These are phyloP conservation scores for Phaeodactylum tricornutum DNA, from an alignment of 108 stramenopile genomes.

Conservation along the genomic window DNA sequence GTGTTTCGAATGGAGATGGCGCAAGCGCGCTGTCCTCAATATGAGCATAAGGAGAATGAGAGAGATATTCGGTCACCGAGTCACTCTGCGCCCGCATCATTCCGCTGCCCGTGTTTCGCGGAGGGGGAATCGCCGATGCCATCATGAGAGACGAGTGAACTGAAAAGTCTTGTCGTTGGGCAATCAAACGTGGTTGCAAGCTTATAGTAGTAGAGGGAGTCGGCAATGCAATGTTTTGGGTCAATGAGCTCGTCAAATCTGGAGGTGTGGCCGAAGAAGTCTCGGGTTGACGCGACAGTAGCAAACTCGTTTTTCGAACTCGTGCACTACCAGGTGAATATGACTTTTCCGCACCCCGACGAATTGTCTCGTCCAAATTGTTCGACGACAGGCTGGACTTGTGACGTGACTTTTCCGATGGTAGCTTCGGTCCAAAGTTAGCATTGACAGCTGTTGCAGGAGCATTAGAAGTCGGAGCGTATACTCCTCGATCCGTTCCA, in stretches of 20 bases:
- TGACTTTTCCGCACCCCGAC: not conserved
- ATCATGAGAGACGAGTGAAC: no score
- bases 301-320: not conserved
- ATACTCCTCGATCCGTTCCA: slow-evolving; percentile 9
- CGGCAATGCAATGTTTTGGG: no score
- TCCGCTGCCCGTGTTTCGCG: no score
- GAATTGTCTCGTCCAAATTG: not conserved
- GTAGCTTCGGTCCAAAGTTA: not conserved
- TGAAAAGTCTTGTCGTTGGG: no score
- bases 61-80: not conserved
- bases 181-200: no score
- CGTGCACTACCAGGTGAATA: not conserved
- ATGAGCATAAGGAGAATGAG: not conserved
- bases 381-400: not conserved
- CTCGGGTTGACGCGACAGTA: not conserved
- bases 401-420: not conserved
- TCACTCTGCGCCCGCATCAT: not conserved
- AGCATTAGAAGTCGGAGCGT: not conserved
- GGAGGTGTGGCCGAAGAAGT: no score
- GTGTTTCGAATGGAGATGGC: not conserved
- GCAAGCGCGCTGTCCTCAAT: not conserved
- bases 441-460: not conserved
- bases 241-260: no score
- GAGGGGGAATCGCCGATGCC: no score
- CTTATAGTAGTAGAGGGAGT: no score